Conservation (phyloP, 2,329 filamentous ascomycete species). For the Domatiomyces catenatus region DNA sequence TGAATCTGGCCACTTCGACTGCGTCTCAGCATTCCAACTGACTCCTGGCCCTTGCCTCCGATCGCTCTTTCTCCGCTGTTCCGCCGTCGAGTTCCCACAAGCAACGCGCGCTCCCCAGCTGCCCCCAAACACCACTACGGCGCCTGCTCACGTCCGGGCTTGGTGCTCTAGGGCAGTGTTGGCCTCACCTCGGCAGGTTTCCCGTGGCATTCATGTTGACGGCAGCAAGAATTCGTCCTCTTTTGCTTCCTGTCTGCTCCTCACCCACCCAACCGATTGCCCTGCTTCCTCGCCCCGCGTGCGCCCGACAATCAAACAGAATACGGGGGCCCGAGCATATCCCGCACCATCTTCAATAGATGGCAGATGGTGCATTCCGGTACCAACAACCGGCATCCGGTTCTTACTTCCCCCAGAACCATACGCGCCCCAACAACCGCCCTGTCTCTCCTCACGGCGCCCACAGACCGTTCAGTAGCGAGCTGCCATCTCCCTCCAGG, state of each 20-base stretch:
- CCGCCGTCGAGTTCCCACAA: background rate
- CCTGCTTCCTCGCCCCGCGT: slow-evolving; percentile 4
- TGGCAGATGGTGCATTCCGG: slow-evolving; percentile 41
- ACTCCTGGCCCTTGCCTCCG: background rate
- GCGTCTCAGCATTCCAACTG: background rate
- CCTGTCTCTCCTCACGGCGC: slow-evolving; percentile 31
- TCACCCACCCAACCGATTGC: slow-evolving; percentile 3
- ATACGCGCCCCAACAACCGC: slow-evolving; percentile 29
- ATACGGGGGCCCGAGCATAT: background rate
- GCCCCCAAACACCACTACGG: background rate
- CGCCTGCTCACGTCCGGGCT: background rate
- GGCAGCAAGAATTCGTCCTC: slow-evolving; percentile 31
- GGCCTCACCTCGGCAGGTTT: background rate
- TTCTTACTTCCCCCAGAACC: slow-evolving; percentile 34
- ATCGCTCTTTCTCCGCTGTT: background rate
- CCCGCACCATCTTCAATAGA: slow-evolving; percentile 30
- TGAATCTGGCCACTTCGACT: background rate
- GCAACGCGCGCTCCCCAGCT: background rate
- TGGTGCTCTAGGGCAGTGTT: background rate
- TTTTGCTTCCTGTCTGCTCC: slow-evolving; percentile 7
- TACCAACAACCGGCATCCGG: slow-evolving; percentile 39
- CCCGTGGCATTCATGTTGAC: slow-evolving; percentile 28
- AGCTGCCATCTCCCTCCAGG: slow-evolving; percentile 34
- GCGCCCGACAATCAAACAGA: slow-evolving; percentile 1
- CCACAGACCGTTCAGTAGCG: slow-evolving; percentile 29